A percentile compares a stretch with the other conserved stretches of the same genome.
Evolutionary conservation across 495 filamentous ascomycete genomes (phyloP).

Genomic region (Penicillium daleae): DNA sequence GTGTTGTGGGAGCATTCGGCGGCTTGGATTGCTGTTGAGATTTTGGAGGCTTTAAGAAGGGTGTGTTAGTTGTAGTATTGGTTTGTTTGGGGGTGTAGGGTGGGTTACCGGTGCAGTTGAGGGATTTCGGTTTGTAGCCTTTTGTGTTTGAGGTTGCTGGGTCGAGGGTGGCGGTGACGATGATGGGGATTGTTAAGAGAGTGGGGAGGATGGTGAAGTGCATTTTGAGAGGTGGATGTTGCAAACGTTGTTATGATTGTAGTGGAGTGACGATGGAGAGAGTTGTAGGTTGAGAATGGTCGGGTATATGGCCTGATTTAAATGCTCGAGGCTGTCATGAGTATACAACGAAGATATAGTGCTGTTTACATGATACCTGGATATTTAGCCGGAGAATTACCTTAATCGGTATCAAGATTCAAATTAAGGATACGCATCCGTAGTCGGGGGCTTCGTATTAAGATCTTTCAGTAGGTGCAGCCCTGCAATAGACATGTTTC

Average conservation of each 20-base stretch:
- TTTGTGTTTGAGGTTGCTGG: conserved; percentile 38
- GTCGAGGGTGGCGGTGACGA: conserved; percentile 32
- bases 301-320: not conserved
- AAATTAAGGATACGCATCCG: not conserved
- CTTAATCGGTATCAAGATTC: not conserved
- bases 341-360: no score
- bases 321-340: not conserved
- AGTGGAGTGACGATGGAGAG: no score
- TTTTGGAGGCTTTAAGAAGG: conserved; percentile 21
- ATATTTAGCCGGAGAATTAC: no score
- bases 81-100: not conserved
- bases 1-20: conserved; percentile 48
- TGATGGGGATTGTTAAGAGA: conserved; percentile 14
- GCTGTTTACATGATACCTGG: not conserved
- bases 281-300: no score
- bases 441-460: not conserved
- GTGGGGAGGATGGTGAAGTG: conserved; percentile 22
- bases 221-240: conserved; percentile 23
- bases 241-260: not conserved
- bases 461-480: not conserved
- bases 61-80: not conserved
- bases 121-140: conserved; percentile 31
- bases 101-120: conserved; percentile 28
- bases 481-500: conserved; percentile 1
- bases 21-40: conserved; percentile 42